A percentile compares a stretch with the other conserved stretches of the same genome.
Evolutionary conservation across 2,329 filamentous ascomycete genomes (phyloP).

Genomic region (Mycogone perniciosa): DNA sequence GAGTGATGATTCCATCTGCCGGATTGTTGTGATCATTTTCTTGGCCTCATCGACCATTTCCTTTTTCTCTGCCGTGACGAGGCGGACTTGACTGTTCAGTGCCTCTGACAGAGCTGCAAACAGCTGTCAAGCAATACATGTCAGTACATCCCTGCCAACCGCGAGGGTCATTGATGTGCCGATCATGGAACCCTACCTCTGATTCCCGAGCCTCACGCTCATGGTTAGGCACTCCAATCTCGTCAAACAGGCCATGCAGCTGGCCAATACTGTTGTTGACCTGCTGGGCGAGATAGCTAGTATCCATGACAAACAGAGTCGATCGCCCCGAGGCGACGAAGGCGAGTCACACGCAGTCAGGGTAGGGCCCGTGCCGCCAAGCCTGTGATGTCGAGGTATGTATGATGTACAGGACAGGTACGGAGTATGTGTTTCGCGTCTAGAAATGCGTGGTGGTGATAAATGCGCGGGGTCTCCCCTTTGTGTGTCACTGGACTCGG

Average conservation of each 20-base stretch:
- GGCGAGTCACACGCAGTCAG: neutral
- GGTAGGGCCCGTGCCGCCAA: slow-evolving; percentile 17
- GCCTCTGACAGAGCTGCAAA: slow-evolving; percentile 89
- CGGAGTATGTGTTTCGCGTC: neutral
- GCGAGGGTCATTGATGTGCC: too few species aligned
- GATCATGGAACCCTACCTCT: slow-evolving; percentile 53
- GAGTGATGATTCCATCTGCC: slow-evolving; percentile 87
- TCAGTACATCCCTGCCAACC: neutral
- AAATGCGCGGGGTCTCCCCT: slow-evolving; percentile 5
- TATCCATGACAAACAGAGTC: slow-evolving; percentile 58
- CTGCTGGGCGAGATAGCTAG: slow-evolving; percentile 88
- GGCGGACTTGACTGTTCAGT: slow-evolving; percentile 79
- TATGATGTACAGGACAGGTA: neutral
- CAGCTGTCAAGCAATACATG: slow-evolving; percentile 49
- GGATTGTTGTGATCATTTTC: slow-evolving; percentile 75
- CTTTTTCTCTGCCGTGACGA: slow-evolving; percentile 83
- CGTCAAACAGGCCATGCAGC: slow-evolving; percentile 90
- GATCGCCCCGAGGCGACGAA: slow-evolving; percentile 6
- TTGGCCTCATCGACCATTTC: slow-evolving; percentile 85
- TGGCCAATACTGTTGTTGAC: slow-evolving; percentile 90
- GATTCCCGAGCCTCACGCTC: slow-evolving; percentile 85
- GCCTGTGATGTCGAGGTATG: neutral
- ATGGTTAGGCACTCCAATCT: slow-evolving; percentile 91
- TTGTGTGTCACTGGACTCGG: neutral
- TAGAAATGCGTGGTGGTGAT: neutral